These are phyloP conservation scores for Myxozyma neotropica DNA, from an alignment of 805 yeast genomes.

Conservation along the genomic window DNA sequence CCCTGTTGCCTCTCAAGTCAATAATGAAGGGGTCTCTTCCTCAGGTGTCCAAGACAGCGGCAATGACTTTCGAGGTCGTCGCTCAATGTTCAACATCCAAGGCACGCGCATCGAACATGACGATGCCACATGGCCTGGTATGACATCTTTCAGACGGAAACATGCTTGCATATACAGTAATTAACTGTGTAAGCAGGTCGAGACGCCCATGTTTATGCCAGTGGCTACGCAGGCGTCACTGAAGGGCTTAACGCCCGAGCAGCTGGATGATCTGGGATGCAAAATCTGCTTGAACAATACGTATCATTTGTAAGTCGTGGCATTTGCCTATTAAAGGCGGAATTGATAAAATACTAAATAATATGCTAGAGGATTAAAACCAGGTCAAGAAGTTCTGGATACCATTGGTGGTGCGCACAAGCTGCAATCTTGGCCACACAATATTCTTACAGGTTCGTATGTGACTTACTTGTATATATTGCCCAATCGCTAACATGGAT, in stretches of 20 bases:
- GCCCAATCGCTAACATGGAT: no score
- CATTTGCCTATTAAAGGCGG: background rate
- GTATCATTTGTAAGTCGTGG: slow-evolving; percentile 42
- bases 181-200: slow-evolving; percentile 35
- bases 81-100: slow-evolving; percentile 49
- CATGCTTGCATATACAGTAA: background rate
- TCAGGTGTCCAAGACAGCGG: slow-evolving; percentile 28
- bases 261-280: slow-evolving; percentile 47
- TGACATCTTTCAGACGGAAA: background rate
- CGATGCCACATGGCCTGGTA: slow-evolving; percentile 48
- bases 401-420: slow-evolving; percentile 50
- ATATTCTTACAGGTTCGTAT: slow-evolving; percentile 44
- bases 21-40: slow-evolving; percentile 14
- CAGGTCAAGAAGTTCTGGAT: slow-evolving; percentile 49
- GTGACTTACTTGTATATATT: background rate
- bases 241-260: slow-evolving; percentile 50
- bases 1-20: slow-evolving; percentile 4
- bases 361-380: slow-evolving; percentile 43
- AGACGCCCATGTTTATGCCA: slow-evolving; percentile 53
- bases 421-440: slow-evolving; percentile 48
- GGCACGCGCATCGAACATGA: slow-evolving; percentile 49
- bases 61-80: slow-evolving; percentile 46
- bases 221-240: slow-evolving; percentile 53
- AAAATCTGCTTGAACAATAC: slow-evolving; percentile 50
- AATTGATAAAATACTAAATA: background rate